Conservation (phyloP, 371 early-diverging fungal genomes). For the Apophysomyces trapeziformis region DNA sequence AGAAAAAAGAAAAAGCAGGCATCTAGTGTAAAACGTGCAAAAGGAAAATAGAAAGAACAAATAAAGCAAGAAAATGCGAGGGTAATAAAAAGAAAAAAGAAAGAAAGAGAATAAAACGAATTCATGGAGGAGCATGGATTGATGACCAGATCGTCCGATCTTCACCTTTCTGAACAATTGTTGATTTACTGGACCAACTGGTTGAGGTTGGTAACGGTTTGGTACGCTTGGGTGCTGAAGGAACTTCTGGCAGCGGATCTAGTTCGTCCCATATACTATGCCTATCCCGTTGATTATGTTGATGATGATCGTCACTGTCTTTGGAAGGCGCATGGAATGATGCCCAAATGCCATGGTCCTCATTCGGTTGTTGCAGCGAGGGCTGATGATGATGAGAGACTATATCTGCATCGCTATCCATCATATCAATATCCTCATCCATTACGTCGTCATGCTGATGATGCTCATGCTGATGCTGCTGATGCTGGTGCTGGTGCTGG, state of each 20-base stretch:
- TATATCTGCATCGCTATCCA: conserved; percentile 10
- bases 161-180: neutral
- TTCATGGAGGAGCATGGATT: conserved; percentile 3
- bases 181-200: conserved; percentile 2
- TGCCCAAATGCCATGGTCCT: neutral
- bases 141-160: conserved; percentile 11
- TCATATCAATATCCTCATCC: conserved; percentile 21
- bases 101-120: neutral
- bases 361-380: no score
- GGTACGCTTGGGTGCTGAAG: neutral
- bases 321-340: neutral
- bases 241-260: neutral
- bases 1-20: neutral
- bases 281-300: no score
- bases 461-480: neutral
- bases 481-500: neutral
- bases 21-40: neutral
- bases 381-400: no score
- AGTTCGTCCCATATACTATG: no score
- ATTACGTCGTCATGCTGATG: neutral
- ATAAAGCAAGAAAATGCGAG: neutral
- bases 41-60: neutral
- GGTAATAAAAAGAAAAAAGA: neutral
- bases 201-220: neutral
- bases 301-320: neutral